Base-by-base conservation (phyloP, 306 rosid species). In the Echinosophora koreensis region DNA sequence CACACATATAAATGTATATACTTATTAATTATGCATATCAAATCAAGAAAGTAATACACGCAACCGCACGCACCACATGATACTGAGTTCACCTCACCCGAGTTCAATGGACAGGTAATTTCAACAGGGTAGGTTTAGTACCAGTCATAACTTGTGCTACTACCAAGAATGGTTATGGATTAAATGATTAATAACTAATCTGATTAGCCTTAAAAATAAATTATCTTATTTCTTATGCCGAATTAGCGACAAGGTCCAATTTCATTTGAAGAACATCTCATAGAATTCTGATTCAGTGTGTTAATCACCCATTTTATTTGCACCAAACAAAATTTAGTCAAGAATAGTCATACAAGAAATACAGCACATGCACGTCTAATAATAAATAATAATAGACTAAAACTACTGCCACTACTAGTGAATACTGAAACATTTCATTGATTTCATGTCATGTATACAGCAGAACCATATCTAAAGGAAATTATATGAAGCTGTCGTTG, bases 51-150 rank as follows among this genome's bases (percentile, higher is more conserved):
- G 74, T 39, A 14, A 35, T 3, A 70, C 89, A 85, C 84, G 82
- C 86, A 85, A 85, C 84, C 80, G 56, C 76, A 56, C 68, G 60
- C 83, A 56, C 57, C 71, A 55, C 80, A 82, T 74, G 84, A 70
- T 55, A 27, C 60, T 77, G 83, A 81, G 50, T 67, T 74, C 74
- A 84, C 51, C 88, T 44, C 60, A 38, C 52, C 71, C 11, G 46
- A 77, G 14, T 76, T 84, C 79, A 16, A 57, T 47, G 70, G 79
- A 60, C 22, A 28, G 66, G 55, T 27, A 62, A 22, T 22, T 22
- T 22, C 22, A 22, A 22, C 22, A 30, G 16, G 34, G 17, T 34
- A 73, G 78, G 70, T 85, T 69, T 37, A 14, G 9, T 62, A 63
- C 77, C 79, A 22, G 22, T 22, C 22, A 22, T 71, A 42, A 22